These are phyloP conservation scores for Kwoniella shivajii DNA, from an alignment of 1,284 basidiomycete genomes.

Conservation along the genomic window DNA sequence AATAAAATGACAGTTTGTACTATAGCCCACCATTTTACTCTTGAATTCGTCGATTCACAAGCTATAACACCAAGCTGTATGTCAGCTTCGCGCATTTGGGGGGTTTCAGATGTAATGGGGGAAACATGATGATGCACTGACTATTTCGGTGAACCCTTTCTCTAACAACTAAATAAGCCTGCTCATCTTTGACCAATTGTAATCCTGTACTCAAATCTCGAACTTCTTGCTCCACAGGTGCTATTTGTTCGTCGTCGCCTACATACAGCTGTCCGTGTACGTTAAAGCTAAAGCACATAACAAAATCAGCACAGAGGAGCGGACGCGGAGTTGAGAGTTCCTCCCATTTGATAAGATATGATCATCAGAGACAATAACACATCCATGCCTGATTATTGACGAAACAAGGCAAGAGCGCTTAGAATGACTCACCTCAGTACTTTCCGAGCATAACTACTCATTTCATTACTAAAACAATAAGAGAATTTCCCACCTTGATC, in stretches of 20 bases:
- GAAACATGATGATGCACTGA: conserved; percentile 17
- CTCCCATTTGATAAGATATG: no score
- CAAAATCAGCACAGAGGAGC: no score
- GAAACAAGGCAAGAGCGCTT: no score
- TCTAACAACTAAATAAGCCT: conserved; percentile 95
- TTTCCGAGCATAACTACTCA: conserved; percentile 93
- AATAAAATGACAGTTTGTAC: conserved; percentile 85
- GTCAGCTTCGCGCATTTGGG: neutral
- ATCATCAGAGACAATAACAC: no score
- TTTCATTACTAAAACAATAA: conserved; percentile 98
- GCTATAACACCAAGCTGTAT: conserved; percentile 45
- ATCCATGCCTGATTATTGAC: no score
- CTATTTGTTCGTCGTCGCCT: conserved; percentile 60
- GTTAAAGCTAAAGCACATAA: conserved; percentile 96
- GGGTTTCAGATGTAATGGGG: neutral
- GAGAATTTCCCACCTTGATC: conserved; percentile 82
- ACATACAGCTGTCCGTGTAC: conserved; percentile 90
- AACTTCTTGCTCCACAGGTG: conserved; percentile 95
- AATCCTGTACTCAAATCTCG: conserved; percentile 81
- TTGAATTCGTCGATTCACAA: conserved; percentile 88
- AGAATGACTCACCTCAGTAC: conserved; percentile 71
- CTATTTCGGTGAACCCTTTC: conserved; percentile 91
- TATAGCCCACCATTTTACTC: conserved; percentile 99
- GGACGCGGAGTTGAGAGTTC: no score
- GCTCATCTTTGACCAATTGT: conserved; percentile 94